phyloP scores from a whole-genome alignment of 805 yeast genomes.

The Yamadazyma sp. region DNA sequence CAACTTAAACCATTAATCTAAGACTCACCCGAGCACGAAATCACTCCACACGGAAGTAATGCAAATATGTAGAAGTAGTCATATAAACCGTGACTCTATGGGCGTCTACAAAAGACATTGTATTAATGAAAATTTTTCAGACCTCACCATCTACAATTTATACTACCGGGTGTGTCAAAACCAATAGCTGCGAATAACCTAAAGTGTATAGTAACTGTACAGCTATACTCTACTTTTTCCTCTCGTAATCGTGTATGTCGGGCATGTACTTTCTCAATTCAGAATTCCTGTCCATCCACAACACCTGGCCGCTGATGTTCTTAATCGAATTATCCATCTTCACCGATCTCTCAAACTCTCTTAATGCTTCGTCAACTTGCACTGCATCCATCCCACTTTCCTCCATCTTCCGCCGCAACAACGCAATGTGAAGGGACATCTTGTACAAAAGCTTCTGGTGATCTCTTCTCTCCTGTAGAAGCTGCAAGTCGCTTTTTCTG shows the following conservation, averaged over 20 bases:
- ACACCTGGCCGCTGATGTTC: conserved; percentile 52
- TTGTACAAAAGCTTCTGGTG: conserved; percentile 50
- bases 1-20: conserved; percentile 58
- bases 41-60: conserved; percentile 42
- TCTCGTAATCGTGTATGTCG: conserved; percentile 59
- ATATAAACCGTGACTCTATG: conserved; percentile 70
- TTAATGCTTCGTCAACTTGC: conserved; percentile 50
- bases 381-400: conserved; percentile 62
- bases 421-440: conserved; percentile 66
- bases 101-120: conserved; percentile 70
- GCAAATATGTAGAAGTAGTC: conserved; percentile 47
- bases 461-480: conserved; percentile 51
- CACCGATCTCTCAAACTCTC: conserved; percentile 58
- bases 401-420: conserved; percentile 58
- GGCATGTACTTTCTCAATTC: conserved; percentile 54
- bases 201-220: too few relatives aligned
- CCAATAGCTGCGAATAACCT: too few relatives aligned
- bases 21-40: conserved; percentile 95
- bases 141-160: neutral
- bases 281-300: conserved; percentile 61
- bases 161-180: too few relatives aligned
- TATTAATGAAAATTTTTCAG: conserved; percentile 25
- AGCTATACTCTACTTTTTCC: conserved; percentile 18
- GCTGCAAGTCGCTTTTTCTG: conserved; percentile 51
- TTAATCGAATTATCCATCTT: conserved; percentile 55